A percentile compares a stretch with the other conserved stretches of the same genome.
These are phyloP conservation scores for Durio zibethinus DNA, from an alignment of 345 rosid species.

Conservation along the genomic window DNA sequence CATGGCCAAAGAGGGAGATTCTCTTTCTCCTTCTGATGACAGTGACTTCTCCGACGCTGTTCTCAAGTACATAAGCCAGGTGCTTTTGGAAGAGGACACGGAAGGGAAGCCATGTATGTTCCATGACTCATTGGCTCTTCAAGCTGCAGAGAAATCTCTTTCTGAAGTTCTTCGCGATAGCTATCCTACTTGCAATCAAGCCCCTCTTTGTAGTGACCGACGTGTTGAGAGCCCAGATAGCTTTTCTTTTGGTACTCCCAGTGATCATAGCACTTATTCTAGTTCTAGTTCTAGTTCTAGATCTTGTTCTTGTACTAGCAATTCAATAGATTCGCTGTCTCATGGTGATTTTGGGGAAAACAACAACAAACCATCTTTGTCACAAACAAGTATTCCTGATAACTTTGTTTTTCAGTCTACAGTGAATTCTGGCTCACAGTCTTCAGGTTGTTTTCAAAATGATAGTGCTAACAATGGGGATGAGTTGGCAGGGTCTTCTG, in stretches of 20 bases:
- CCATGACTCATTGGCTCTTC: constrained; percentile 53
- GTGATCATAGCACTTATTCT: constrained; percentile 28
- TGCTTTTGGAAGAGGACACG: constrained; percentile 75
- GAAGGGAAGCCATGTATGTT: constrained; percentile 46
- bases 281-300: constrained; percentile 22
- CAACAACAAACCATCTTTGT: constrained; percentile 14
- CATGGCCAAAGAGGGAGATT: constrained; percentile 29
- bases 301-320: constrained; percentile 18
- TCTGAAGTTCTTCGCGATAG: constrained; percentile 53
- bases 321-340: constrained; percentile 28
- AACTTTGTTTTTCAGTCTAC: constrained; percentile 19
- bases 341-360: constrained; percentile 11
- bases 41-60: constrained; percentile 45
- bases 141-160: constrained; percentile 61
- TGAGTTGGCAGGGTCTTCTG: constrained; percentile 28
- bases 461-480: neutral
- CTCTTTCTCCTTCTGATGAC: constrained; percentile 42
- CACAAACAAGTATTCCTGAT: constrained; percentile 13
- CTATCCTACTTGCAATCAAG: constrained; percentile 19
- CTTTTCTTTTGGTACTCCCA: constrained; percentile 20
- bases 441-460: neutral
- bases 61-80: constrained; percentile 55
- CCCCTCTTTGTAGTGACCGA: constrained; percentile 24
- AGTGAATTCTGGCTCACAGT: neutral
- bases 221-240: constrained; percentile 26